phyloP scores from a whole-genome alignment of 257 asterid genomes.

The Penstemon barbatus region DNA sequence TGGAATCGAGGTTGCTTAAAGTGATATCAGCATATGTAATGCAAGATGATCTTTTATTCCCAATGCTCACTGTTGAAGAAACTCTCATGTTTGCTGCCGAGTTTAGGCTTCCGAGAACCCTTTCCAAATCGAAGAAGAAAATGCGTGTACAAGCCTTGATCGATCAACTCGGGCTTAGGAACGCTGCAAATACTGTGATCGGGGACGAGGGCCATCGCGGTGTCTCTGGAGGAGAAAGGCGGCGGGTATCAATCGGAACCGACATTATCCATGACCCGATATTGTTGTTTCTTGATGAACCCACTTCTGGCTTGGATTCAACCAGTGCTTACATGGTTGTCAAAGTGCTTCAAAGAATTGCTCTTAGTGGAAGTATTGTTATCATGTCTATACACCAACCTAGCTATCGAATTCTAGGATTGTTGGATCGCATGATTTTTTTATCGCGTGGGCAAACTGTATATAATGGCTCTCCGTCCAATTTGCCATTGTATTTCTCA shows the following conservation, averaged over 20 bases:
- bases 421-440: conserved; percentile 64
- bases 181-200: conserved; percentile 48
- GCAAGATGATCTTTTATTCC: conserved; percentile 79
- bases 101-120: conserved; percentile 59
- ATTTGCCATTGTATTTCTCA: conserved; percentile 51
- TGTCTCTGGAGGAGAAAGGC: conserved; percentile 63
- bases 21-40: conserved; percentile 83
- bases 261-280: conserved; percentile 89
- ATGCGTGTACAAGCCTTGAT: conserved; percentile 47
- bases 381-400: conserved; percentile 90
- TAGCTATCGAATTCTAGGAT: conserved; percentile 64
- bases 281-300: conserved; percentile 70
- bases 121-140: conserved; percentile 48
- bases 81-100: conserved; percentile 88
- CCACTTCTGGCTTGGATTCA: conserved; percentile 82
- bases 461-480: conserved; percentile 67
- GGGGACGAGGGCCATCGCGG: conserved; percentile 72
- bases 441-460: conserved; percentile 74
- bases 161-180: conserved; percentile 45
- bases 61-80: conserved; percentile 83
- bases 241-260: conserved; percentile 79
- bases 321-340: conserved; percentile 87
- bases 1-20: conserved; percentile 58
- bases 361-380: conserved; percentile 77
- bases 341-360: conserved; percentile 70